Conservation (phyloP, 2,329 filamentous ascomycete genomes). For the Rutstroemia sp. region DNA sequence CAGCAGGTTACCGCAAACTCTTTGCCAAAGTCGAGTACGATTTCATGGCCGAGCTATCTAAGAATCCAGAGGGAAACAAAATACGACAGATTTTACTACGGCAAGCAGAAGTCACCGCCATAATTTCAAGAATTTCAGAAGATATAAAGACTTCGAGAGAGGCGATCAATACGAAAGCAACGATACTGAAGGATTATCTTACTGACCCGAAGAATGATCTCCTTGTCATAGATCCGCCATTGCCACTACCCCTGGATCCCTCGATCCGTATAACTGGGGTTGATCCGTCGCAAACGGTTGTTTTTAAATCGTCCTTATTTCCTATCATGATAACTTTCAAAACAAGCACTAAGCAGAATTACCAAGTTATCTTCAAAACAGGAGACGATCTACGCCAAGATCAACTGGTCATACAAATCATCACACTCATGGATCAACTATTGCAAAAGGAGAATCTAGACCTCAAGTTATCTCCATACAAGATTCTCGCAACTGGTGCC, state of each 20-base stretch:
- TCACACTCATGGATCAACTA: conserved; percentile 94
- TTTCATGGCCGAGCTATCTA: conserved; percentile 84
- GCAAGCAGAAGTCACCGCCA: conserved; percentile 82
- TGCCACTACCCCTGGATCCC: conserved; percentile 85
- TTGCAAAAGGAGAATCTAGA: conserved; percentile 95
- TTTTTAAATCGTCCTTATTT: conserved; percentile 92
- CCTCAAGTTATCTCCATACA: conserved; percentile 90
- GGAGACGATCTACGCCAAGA: conserved; percentile 95
- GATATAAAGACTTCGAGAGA: conserved; percentile 72
- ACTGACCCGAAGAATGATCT: conserved; percentile 89
- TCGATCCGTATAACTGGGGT: conserved; percentile 72
- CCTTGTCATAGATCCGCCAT: conserved; percentile 70
- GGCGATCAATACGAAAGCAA: no score
- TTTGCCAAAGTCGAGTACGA: conserved; percentile 93
- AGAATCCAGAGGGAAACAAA: conserved; percentile 60
- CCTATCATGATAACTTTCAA: conserved; percentile 90
- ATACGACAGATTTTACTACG: conserved; percentile 70
- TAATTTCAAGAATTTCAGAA: conserved; percentile 81
- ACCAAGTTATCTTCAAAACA: conserved; percentile 94
- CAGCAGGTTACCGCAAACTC: conserved; percentile 68
- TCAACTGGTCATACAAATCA: conserved; percentile 94
- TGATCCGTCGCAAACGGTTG: conserved; percentile 74
- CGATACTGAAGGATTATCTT: conserved; percentile 79
- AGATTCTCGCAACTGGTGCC: conserved; percentile 87
- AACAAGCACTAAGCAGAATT: conserved; percentile 67